These are phyloP conservation scores for Botrytis tulipae DNA, from an alignment of 2,329 filamentous ascomycete species.

Conservation along the genomic window DNA sequence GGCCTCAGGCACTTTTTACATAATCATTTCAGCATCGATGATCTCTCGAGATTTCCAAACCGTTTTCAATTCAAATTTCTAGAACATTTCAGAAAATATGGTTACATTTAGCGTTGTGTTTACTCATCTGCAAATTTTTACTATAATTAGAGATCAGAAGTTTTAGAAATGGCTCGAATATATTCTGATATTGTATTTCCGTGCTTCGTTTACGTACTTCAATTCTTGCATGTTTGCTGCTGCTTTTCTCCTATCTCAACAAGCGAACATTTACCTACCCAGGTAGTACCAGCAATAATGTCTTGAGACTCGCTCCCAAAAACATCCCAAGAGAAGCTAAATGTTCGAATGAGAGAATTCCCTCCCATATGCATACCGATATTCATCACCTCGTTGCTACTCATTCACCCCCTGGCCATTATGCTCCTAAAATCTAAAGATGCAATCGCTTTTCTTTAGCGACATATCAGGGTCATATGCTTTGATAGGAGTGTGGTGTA, in stretches of 20 bases:
- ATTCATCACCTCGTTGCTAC: not conserved
- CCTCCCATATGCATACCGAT: not conserved
- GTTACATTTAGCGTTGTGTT: not conserved
- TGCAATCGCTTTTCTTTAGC: too few species aligned
- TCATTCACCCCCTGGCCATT: too few species aligned
- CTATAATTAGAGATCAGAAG: too few species aligned
- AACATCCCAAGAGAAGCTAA: too few species aligned
- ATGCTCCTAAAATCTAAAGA: not conserved
- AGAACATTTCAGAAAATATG: not conserved
- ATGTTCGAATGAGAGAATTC: not conserved
- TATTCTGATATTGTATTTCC: not conserved
- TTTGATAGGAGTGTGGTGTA: not conserved
- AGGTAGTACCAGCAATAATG: not conserved
- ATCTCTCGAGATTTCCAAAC: not conserved
- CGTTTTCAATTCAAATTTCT: not conserved
- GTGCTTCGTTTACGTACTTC: too few species aligned
- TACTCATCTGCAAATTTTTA: not conserved
- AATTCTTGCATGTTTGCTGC: not conserved
- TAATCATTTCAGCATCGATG: not conserved
- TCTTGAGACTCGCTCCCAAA: not conserved
- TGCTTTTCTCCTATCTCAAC: not conserved
- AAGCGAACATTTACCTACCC: not conserved
- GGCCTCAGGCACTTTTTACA: slow-evolving; percentile 7
- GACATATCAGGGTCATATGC: not conserved
- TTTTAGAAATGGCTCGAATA: not conserved